These are phyloP conservation scores for Spathaspora girioi DNA, from an alignment of 805 yeast species.

Conservation along the genomic window DNA sequence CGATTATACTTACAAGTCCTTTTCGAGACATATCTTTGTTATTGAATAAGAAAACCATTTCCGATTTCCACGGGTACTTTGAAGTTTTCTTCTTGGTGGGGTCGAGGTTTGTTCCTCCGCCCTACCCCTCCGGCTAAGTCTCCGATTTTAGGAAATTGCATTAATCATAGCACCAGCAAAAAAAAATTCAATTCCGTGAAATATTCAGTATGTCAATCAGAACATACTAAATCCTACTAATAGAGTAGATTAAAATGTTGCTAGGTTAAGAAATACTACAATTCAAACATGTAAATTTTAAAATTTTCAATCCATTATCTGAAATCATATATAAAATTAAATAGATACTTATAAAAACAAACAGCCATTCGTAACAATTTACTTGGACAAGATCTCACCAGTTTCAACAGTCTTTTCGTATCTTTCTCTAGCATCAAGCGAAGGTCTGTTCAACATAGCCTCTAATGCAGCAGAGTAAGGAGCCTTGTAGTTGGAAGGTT, in stretches of 20 bases:
- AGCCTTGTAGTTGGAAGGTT: conserved; percentile 34
- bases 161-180: too few relatives aligned
- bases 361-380: background rate
- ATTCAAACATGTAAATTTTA: too few relatives aligned
- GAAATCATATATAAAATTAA: background rate
- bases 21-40: background rate
- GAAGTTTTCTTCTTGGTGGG: background rate
- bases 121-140: background rate
- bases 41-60: background rate
- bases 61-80: background rate
- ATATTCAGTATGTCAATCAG: too few relatives aligned
- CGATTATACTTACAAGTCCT: background rate
- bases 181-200: too few relatives aligned
- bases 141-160: too few relatives aligned
- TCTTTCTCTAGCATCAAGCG: conserved; percentile 35
- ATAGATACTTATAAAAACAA: background rate
- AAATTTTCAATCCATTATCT: background rate
- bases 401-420: conserved; percentile 33
- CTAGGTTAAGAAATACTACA: background rate
- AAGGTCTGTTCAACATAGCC: conserved; percentile 38
- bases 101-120: background rate
- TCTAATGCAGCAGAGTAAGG: conserved; percentile 37
- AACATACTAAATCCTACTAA: too few relatives aligned
- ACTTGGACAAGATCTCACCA: conserved; percentile 24
- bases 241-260: too few relatives aligned